Conservation (phyloP, 805 yeast species). For the Sugiyamaella qingdaonensis region DNA sequence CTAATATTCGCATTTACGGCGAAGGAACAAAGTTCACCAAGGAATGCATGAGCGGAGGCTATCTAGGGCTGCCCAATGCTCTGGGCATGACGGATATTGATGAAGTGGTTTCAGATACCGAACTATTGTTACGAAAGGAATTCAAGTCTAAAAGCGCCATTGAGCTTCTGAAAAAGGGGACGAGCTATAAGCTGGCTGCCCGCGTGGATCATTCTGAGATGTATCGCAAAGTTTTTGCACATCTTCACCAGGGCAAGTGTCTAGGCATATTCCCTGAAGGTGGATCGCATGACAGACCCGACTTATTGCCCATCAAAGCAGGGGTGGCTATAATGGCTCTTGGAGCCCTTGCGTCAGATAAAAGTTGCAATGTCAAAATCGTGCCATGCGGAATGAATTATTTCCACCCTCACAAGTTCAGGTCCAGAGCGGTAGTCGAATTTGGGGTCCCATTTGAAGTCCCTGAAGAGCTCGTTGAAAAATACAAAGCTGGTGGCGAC, state of each 20-base stretch:
- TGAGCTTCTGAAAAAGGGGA: constrained; percentile 47
- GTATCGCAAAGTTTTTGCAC: constrained; percentile 79
- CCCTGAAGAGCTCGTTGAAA: constrained; percentile 53
- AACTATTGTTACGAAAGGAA: constrained; percentile 62
- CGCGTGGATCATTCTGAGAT: constrained; percentile 84
- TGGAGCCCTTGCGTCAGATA: constrained; percentile 81
- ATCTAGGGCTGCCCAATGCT: constrained; percentile 71
- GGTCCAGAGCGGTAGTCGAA: constrained; percentile 93
- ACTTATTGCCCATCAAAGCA: constrained; percentile 85
- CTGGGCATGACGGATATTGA: constrained; percentile 71
- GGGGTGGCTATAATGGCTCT: constrained; percentile 98
- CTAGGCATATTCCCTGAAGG: constrained; percentile 97
- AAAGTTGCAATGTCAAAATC: constrained; percentile 72
- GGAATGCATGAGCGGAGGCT: constrained; percentile 61
- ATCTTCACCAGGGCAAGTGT: constrained; percentile 73
- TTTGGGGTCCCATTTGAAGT: constrained; percentile 86
- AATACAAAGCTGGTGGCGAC: constrained; percentile 57
- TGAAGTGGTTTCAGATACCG: constrained; percentile 67
- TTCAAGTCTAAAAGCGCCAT: constrained; percentile 48
- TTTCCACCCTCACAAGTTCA: constrained; percentile 90
- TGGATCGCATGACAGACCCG: constrained; percentile 95
- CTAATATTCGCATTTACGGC: constrained; percentile 55
- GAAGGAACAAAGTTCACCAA: constrained; percentile 60
- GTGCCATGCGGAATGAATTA: constrained; percentile 98
- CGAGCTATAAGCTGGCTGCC: constrained; percentile 66